A percentile compares a stretch with the other conserved stretches of the same genome.
These are phyloP conservation scores for Oxyria digyna DNA, from an alignment of 148 eudicot species.

Conservation along the genomic window DNA sequence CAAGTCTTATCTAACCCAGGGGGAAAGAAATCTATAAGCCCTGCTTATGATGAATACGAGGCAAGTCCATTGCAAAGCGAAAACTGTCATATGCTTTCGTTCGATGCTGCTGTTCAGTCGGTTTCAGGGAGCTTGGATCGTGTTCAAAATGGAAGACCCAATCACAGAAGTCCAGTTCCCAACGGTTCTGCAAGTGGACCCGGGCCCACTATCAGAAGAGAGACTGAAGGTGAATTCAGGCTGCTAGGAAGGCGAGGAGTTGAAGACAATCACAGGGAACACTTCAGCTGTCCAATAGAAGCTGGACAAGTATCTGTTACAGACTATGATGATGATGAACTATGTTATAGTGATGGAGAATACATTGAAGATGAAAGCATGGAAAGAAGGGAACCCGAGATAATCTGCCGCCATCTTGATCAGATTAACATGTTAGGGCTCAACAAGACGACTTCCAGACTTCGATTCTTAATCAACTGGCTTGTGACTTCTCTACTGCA, in stretches of 20 bases:
- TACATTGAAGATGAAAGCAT: slow-evolving; percentile 51
- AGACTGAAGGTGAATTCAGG: slow-evolving; percentile 94
- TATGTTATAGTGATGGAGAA: slow-evolving; percentile 57
- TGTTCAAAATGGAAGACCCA: slow-evolving; percentile 7
- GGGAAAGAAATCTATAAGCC: slow-evolving; percentile 33
- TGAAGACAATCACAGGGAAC: slow-evolving; percentile 41
- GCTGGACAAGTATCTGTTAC: slow-evolving; percentile 43
- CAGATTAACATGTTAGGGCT: slow-evolving; percentile 96
- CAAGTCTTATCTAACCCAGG: slow-evolving; percentile 44
- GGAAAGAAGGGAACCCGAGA: slow-evolving; percentile 76
- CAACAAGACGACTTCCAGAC: slow-evolving; percentile 71
- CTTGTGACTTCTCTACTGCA: slow-evolving; percentile 84
- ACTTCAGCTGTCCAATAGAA: slow-evolving; percentile 32
- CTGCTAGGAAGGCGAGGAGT: slow-evolving; percentile 73
- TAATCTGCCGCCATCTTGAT: slow-evolving; percentile 77
- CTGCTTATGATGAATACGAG: slow-evolving; percentile 26
- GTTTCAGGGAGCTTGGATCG: slow-evolving; percentile 52
- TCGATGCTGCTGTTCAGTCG: slow-evolving; percentile 79
- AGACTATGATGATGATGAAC: slow-evolving; percentile 58
- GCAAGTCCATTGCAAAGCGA: not conserved
- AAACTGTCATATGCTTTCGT: slow-evolving; percentile 43
- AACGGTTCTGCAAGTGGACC: slow-evolving; percentile 20
- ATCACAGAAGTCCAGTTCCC: not conserved
- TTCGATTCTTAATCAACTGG: slow-evolving; percentile 87
- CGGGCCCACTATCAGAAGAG: slow-evolving; percentile 36